phyloP scores from a whole-genome alignment of 805 yeast genomes.

The Wickerhamomyces silvicola region DNA sequence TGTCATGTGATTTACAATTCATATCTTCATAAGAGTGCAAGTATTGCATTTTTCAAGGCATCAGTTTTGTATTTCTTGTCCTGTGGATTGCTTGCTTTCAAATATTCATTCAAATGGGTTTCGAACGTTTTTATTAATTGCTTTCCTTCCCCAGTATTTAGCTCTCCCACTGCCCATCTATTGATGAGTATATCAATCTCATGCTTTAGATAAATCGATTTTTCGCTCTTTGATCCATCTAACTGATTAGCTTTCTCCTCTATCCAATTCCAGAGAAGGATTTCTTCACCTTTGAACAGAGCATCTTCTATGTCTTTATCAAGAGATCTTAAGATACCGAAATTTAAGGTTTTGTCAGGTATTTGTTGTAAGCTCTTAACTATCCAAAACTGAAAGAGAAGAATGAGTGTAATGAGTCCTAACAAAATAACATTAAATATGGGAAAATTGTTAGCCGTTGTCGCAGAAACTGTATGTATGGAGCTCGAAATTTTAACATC shows the following conservation, averaged over 20 bases:
- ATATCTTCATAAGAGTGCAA: constrained; percentile 8
- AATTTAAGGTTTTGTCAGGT: constrained; percentile 1
- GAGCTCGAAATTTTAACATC: background rate
- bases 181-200: constrained; percentile 19
- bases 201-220: constrained; percentile 3
- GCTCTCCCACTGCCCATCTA: constrained; percentile 16
- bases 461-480: background rate
- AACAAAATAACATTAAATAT: constrained; percentile 11
- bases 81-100: constrained; percentile 2
- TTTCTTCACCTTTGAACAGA: constrained; percentile 18
- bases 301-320: constrained; percentile 7
- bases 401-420: constrained; percentile 6
- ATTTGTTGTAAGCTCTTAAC: constrained; percentile 2
- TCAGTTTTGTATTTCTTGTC: constrained; percentile 7
- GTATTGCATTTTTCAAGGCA: constrained; percentile 12
- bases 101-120: constrained; percentile 14
- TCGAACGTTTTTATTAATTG: constrained; percentile 12
- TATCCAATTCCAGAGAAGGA: constrained; percentile 23
- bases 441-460: too few relatives aligned
- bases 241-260: constrained; percentile 20
- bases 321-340: background rate
- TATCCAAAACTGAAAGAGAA: constrained; percentile 12
- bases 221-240: constrained; percentile 4
- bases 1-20: too few relatives aligned
- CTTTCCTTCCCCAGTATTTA: constrained; percentile 12